Percentiles rank a stretch among this genome's conserved stretches.
These are phyloP conservation scores for Panaeolus cyanescens DNA, from an alignment of 768 basidiomycete genomes.

Conservation along the genomic window DNA sequence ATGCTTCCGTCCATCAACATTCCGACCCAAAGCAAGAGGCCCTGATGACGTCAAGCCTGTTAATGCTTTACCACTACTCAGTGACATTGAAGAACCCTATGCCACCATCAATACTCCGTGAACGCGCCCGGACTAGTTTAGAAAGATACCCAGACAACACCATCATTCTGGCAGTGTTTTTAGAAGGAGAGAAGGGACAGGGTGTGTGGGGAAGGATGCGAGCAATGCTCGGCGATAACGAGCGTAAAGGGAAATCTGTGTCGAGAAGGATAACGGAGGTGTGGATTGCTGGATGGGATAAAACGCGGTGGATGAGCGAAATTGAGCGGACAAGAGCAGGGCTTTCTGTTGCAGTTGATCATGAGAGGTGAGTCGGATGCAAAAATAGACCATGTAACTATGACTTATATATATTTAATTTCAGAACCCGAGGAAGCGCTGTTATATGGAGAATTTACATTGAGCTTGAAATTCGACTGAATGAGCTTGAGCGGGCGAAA, in stretches of 20 bases:
- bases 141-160: constrained; percentile 70
- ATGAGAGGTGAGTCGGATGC: constrained; percentile 56
- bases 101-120: constrained; percentile 59
- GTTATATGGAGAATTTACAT: constrained; percentile 74
- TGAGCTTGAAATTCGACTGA: constrained; percentile 73
- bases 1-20: constrained; percentile 23
- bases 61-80: constrained; percentile 64
- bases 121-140: constrained; percentile 55
- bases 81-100: constrained; percentile 54
- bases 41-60: constrained; percentile 53
- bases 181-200: constrained; percentile 77
- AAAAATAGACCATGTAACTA: neutral
- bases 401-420: constrained; percentile 3
- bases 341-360: constrained; percentile 61
- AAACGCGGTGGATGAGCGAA: constrained; percentile 69
- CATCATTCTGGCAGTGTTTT: constrained; percentile 67
- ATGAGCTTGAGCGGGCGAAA: constrained; percentile 64
- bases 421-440: constrained; percentile 66
- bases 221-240: constrained; percentile 52
- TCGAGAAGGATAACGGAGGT: constrained; percentile 64
- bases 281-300: constrained; percentile 83
- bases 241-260: constrained; percentile 53
- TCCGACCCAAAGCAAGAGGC: constrained; percentile 48
- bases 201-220: constrained; percentile 78
- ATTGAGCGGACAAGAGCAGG: constrained; percentile 70